Evolutionary conservation across 371 early-diverging fungal genomes (phyloP), one percentile per base, ranked within the genome.

Genomic region (Ordospora colligata): DNA sequence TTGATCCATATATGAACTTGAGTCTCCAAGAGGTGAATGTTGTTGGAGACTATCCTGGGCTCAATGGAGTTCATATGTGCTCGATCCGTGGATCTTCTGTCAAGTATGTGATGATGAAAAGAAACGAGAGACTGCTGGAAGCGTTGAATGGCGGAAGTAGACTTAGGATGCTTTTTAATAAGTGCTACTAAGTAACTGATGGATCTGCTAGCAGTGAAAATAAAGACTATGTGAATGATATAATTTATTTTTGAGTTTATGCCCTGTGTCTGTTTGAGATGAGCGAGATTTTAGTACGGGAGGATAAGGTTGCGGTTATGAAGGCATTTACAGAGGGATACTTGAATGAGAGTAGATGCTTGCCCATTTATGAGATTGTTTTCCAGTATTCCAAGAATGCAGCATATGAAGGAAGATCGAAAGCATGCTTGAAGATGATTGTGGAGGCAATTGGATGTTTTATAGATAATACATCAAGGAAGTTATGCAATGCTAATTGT

Each of bases 1-100:
- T 96, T 10, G 98, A 97, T 87, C 95, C 94, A 83, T 97, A 92
- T 83, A 86, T 97, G 72, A 96, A 96, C 85, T 90, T 97, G 78
- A 94, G 92, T 82, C 49, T 79, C 8, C n/a, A 46, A 47, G 49
- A 71, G 21, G 85, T 97, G 58, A 91, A 94, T 78, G 89, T 92
- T 46, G 91, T 94, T 22, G 43, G 50, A 17, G 67, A 43, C 19
- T 47, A 54, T 7, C 53, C 52, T 21, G 45, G 45, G 3, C 23
- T 73, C 32, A 9, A 23, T 22, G 17, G 64, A 27, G 40, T 71
- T 37, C 37, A 62, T 47, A 22, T 27, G 19, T 70, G 70, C 49
- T 64, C 69, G 19, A 69, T 80, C 19, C 63, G 77, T 42, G 80
- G 80, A 7, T 77, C 74, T 17, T 19, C 58, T 2, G 63, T 80